phyloP scores from a whole-genome alignment of 23 red algal species.

The Chondrus crispus region DNA sequence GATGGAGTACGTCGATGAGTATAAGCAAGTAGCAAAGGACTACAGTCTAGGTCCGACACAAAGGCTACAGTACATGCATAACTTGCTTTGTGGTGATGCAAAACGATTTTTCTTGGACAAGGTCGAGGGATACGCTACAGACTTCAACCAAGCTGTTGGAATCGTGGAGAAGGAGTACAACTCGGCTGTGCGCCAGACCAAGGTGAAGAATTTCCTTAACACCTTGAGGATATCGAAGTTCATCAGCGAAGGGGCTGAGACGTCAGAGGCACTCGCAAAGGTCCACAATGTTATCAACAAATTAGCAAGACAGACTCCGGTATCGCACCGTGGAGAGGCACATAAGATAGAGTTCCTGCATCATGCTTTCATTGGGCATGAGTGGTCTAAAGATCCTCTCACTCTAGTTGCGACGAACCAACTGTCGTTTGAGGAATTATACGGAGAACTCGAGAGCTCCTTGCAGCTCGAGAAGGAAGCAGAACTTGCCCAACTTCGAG shows the following conservation, averaged over 20 bases:
- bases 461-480: not conserved
- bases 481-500: not conserved
- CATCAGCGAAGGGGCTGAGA: not conserved
- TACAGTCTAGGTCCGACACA: not conserved
- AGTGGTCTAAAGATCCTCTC: not conserved
- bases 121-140: not conserved
- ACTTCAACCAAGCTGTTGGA: not conserved
- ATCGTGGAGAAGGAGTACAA: not conserved
- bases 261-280: not conserved
- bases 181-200: not conserved
- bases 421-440: not conserved
- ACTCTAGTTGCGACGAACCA: not conserved
- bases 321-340: not conserved
- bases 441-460: not conserved
- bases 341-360: not conserved
- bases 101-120: not conserved
- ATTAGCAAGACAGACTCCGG: not conserved
- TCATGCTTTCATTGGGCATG: not conserved
- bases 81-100: not conserved
- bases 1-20: no score
- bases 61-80: not conserved
- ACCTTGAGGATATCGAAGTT: not conserved
- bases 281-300: not conserved
- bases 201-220: not conserved
- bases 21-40: not conserved